A percentile compares a stretch with the other conserved stretches of the same genome.
Conservation (phyloP, 371 early-diverging fungal species). For the Mortierella sp. region DNA sequence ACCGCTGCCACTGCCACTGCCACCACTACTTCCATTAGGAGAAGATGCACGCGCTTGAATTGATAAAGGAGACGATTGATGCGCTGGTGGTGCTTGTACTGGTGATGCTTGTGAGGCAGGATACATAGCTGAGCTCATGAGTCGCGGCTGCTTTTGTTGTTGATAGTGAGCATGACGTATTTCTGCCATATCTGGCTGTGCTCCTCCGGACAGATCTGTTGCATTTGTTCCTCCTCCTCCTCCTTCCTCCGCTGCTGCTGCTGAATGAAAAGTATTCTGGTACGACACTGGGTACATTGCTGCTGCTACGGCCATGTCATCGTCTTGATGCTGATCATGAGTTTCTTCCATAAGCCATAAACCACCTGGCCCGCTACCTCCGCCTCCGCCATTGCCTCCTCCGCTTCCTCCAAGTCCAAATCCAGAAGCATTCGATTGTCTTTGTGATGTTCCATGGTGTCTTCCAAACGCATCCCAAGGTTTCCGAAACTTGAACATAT, state of each 20-base stretch:
- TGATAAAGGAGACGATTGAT: not conserved
- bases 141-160: constrained; percentile 6
- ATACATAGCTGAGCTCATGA: not conserved
- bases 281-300: constrained; percentile 39
- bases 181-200: constrained; percentile 7
- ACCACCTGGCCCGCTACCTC: constrained; percentile 10
- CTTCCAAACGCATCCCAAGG: constrained; percentile 11
- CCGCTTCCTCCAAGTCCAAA: not conserved
- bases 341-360: constrained; percentile 31
- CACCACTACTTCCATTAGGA: not conserved
- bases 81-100: not conserved
- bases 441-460: constrained; percentile 1
- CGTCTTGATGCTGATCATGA: constrained; percentile 7
- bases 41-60: not conserved
- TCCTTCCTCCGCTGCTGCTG: not conserved
- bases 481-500: constrained; percentile 8
- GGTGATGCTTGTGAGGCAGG: not conserved
- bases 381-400: not conserved
- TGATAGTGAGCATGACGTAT: constrained; percentile 13
- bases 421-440: not conserved
- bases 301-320: constrained; percentile 7
- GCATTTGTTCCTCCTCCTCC: not conserved
- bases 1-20: too few species aligned
- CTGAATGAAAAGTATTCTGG: constrained; percentile 3
- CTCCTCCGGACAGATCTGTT: not conserved